Base-by-base conservation (phyloP, 2,329 filamentous ascomycete species). In the Aspergillus cejpii region DNA sequence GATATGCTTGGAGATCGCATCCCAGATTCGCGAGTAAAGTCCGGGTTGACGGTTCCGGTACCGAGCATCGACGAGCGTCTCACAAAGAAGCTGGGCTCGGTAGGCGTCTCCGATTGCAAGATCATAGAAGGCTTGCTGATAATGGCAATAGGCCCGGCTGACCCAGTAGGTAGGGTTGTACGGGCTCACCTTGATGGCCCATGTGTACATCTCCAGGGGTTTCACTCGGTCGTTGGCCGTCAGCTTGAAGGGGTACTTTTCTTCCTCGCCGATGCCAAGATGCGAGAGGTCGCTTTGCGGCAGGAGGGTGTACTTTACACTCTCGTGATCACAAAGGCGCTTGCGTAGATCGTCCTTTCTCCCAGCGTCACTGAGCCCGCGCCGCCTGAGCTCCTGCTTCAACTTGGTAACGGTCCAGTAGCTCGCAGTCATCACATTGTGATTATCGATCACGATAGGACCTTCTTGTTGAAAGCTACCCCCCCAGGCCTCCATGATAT, bases 101-200 rank as follows among this genome's bases (percentile, higher is more conserved):
- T 66, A 63, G 14, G 63, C 63, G 28, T 67, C 65, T 10, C 64
- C 64, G n/a, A 67, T 49, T 6, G 65, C 65, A 17, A 67, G 57
- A 42, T 67, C 65, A 24, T 60, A 65, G 31, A 57, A 55, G 1
- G 54, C 61, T 37, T 56, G 55, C 27, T 59, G 55, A 31, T 65
- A 66, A 50, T 62, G 57, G 11, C 63, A 59, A 42, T 63, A 67
- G 10, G 62, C 63, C 7, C 65, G 55, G 29, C 62, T 63, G 6
- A 60, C 47, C 65, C 65, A 68, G 49, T 67, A 67, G 3, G 63
- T 43, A 6, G 65, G 63, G 34, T 67, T 68, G 43, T 67, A 67
- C 1, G 65, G 65, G 36, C 57, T 65, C 14, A 62, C 42, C 6
- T 54, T 43, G 28, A 67, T 60, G 14, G 63, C 63, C 43, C 57